phyloP scores from a whole-genome alignment of 176 grass and related monocot species.

The Secale cereale region DNA sequence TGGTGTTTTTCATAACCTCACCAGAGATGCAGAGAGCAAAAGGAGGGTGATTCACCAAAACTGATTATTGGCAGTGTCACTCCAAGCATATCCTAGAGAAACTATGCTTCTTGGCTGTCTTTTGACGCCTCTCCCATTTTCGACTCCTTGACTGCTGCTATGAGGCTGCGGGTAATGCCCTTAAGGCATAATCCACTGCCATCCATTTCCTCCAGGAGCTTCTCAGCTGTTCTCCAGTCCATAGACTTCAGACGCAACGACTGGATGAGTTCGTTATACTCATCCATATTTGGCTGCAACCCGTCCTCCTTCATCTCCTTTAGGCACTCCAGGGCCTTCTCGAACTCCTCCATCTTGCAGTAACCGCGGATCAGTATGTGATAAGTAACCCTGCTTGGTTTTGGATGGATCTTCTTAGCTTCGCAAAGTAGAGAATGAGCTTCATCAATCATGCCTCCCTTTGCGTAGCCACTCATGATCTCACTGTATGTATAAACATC shows the following conservation, averaged over 20 bases:
- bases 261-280: slow-evolving; percentile 88
- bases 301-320: slow-evolving; percentile 92
- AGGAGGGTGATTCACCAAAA: slow-evolving; percentile 27
- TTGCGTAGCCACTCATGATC: slow-evolving; percentile 80
- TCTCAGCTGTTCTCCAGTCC: slow-evolving; percentile 81
- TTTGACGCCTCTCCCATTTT: slow-evolving; percentile 60
- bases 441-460: slow-evolving; percentile 79
- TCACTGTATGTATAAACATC: slow-evolving; percentile 89
- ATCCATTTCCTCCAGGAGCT: slow-evolving; percentile 78
- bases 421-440: slow-evolving; percentile 65
- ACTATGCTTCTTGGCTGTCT: slow-evolving; percentile 48
- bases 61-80: slow-evolving; percentile 7
- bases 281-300: slow-evolving; percentile 75
- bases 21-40: slow-evolving; percentile 17
- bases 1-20: slow-evolving; percentile 38
- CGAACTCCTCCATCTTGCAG: slow-evolving; percentile 88
- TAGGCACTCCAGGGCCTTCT: slow-evolving; percentile 79
- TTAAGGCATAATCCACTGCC: slow-evolving; percentile 58
- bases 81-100: slow-evolving; percentile 25
- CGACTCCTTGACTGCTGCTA: slow-evolving; percentile 85
- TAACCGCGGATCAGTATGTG: slow-evolving; percentile 91
- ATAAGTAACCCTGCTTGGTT: slow-evolving; percentile 61
- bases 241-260: slow-evolving; percentile 85
- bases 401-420: slow-evolving; percentile 66
- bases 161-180: slow-evolving; percentile 61